Evolutionary conservation across 225 moss, liverwort and hornwort genomes (phyloP), one percentile per base, ranked within the genome.

Genomic region (Thuidium tamariscinum): DNA sequence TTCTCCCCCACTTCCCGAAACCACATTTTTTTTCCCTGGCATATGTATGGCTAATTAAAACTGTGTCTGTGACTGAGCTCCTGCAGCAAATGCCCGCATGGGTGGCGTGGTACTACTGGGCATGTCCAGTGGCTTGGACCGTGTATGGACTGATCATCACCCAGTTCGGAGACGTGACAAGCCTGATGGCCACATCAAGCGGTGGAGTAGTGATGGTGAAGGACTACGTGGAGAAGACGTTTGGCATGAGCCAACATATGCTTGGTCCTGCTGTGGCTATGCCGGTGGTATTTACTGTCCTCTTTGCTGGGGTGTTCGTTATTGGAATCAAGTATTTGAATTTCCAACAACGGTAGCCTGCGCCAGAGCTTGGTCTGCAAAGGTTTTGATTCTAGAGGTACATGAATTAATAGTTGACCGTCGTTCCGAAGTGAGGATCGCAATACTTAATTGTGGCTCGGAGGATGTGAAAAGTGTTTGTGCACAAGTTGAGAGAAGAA

Each of bases 31-130:
- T 41, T 46, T 21, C n/a, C 46, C 62, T 46, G 34, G 32, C 15
- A 13, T 15, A 6, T 51, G 22, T 55, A 25, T 46, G 14, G 27
- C 62, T 49, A 29, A 51, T 67, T 5, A 2, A 36, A 52, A 54
- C 1, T 39, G 42, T 20, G 32, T 34, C 11, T 29, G 77, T 36
- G 57, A 29, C 16, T 73, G 52, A 9, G n/a, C 34, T 76, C 70
- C 62, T 89, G 84, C 89, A 93, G 93, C 85, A 90, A 55, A 93
- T 93, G 72, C 90, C 93, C 26, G 59, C 73, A 7, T 93, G 93
- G 93, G 91, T 91, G 87, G 85, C 68, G 13, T 93, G 93, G 93
- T 93, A 93, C 87, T 93, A 91, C 84, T 93, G 87, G 90, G 90
- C 88, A 10, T 93, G 92, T 25, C 93, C 93, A 4, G 90, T 90